Evolutionary conservation across 306 rosid species (phyloP).

Genomic region (Vigna radiata): DNA sequence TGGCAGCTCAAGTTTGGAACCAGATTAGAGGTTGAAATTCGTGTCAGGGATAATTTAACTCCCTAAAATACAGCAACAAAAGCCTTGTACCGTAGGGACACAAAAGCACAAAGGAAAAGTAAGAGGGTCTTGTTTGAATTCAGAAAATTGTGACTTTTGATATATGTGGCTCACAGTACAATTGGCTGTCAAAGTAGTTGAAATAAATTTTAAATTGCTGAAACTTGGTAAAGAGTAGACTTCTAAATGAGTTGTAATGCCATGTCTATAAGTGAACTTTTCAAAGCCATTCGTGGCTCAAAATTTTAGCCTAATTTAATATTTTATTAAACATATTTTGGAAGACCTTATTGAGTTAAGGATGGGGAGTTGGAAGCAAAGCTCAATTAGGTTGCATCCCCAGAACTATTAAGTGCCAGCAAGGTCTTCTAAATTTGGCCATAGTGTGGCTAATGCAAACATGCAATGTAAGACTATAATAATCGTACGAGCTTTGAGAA

Average conservation of each 20-base stretch:
- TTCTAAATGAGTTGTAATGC: background rate
- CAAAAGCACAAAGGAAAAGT: slow-evolving; percentile 18
- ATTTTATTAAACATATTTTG: background rate
- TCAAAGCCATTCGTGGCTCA: slow-evolving; percentile 1
- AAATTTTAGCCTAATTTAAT: slow-evolving; percentile 20
- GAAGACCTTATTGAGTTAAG: slow-evolving; percentile 7
- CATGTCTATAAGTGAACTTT: background rate
- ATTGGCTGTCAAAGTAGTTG: background rate
- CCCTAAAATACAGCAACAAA: background rate
- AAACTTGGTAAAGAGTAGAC: slow-evolving; percentile 15
- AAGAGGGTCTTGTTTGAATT: background rate
- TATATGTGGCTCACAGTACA: background rate
- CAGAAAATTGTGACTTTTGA: background rate
- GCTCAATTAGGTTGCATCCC: background rate
- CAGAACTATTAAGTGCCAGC: slow-evolving; percentile 1
- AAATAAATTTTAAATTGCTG: background rate
- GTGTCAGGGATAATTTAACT: slow-evolving; percentile 2
- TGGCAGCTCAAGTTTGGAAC: slow-evolving; percentile 2
- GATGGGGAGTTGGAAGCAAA: slow-evolving; percentile 4
- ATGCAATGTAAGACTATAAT: slow-evolving; percentile 1
- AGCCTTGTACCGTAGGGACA: background rate
- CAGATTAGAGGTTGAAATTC: slow-evolving; percentile 18
- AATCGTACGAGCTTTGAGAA: background rate
- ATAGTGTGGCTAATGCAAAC: background rate
- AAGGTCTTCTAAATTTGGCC: background rate